phyloP scores from a whole-genome alignment of 176 grass and related monocot species.

The Eremochloa ophiuroides region DNA sequence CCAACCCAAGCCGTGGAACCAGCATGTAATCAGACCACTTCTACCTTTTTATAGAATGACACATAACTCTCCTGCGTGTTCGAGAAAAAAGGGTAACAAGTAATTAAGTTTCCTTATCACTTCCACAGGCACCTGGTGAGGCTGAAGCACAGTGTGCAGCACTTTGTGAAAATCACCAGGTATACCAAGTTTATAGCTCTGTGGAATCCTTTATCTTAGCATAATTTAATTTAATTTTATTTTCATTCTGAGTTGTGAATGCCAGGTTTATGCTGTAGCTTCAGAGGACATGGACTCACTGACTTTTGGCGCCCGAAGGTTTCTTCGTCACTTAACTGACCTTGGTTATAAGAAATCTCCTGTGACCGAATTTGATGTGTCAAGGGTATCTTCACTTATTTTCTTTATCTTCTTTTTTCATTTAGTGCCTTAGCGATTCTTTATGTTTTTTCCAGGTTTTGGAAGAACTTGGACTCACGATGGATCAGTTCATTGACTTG shows the following conservation, averaged over 20 bases:
- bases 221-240: conserved; percentile 19
- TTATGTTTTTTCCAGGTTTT: conserved; percentile 63
- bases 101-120: conserved; percentile 16
- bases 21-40: neutral
- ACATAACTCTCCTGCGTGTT: neutral
- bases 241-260: conserved; percentile 20
- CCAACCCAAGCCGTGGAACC: neutral
- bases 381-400: conserved; percentile 44
- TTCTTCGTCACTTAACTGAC: conserved; percentile 91
- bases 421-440: neutral
- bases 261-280: conserved; percentile 80
- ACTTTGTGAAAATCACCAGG: conserved; percentile 82
- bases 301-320: conserved; percentile 74
- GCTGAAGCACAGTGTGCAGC: conserved; percentile 89
- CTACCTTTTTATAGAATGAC: neutral
- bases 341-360: conserved; percentile 74
- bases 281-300: conserved; percentile 96
- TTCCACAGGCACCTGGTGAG: conserved; percentile 82
- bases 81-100: neutral
- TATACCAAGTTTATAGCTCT: conserved; percentile 20
- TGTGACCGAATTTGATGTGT: conserved; percentile 87
- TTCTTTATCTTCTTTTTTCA: neutral
- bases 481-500: conserved; percentile 94
- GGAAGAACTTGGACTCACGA: conserved; percentile 75
- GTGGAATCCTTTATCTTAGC: conserved; percentile 5